Percentiles rank a stretch among this genome's conserved stretches.
phyloP scores from a whole-genome alignment of 768 basidiomycete genomes.

The Pseudohyphozyma bogoriensis region DNA sequence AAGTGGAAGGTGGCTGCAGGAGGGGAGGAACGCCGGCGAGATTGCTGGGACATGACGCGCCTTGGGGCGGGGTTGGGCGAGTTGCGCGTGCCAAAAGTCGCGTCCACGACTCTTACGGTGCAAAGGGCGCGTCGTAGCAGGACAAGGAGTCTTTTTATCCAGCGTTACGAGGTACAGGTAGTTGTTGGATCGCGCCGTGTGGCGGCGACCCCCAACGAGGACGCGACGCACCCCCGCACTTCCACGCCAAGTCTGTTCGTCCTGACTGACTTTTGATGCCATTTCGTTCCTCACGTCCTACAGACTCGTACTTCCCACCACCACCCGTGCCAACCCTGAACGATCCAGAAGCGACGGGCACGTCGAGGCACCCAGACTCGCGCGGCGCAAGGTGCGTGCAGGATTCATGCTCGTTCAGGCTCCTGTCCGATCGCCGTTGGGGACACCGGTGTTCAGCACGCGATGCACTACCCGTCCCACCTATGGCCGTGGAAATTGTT shows the following conservation, averaged over 20 bases:
- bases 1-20: not conserved
- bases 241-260: not conserved
- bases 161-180: not conserved
- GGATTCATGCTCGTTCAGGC: not conserved
- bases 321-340: slow-evolving; percentile 6
- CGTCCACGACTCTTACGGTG: too few species aligned
- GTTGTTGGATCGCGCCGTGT: not conserved
- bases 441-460: too few species aligned
- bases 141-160: not conserved
- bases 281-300: too few species aligned
- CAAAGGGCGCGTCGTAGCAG: not conserved
- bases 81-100: not conserved
- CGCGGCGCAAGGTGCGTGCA: slow-evolving; percentile 16
- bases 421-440: too few species aligned
- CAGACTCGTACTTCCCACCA: slow-evolving; percentile 25
- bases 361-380: slow-evolving; percentile 7
- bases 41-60: not conserved
- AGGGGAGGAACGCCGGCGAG: not conserved
- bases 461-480: too few species aligned
- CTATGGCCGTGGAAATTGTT: too few species aligned
- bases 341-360: slow-evolving; percentile 14
- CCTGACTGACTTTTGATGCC: not conserved
- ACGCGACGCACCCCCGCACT: not conserved
- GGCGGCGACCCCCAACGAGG: not conserved
- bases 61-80: not conserved